Conservation (phyloP, 2,329 filamentous ascomycete genomes). For the Aspergillus terreus region DNA sequence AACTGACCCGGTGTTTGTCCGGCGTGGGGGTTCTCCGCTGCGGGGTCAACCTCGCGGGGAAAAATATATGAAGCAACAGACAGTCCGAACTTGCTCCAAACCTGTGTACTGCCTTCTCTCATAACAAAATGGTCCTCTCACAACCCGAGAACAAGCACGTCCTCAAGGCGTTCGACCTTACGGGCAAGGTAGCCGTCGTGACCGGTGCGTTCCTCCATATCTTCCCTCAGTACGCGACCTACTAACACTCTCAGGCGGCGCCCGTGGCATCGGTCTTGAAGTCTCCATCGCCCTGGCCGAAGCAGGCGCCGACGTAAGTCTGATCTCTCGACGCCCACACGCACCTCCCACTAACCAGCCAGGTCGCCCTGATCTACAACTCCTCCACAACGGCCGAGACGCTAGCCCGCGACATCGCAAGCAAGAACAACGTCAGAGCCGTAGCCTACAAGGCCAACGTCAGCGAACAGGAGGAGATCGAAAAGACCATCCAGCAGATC, state of each 20-base stretch:
- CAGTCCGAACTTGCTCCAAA: too few species aligned
- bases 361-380: slow-evolving; percentile 34
- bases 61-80: too few species aligned
- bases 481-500: slow-evolving; percentile 30
- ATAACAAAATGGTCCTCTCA: slow-evolving; percentile 18
- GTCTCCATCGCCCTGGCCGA: slow-evolving; percentile 39
- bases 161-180: slow-evolving; percentile 25
- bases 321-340: not conserved
- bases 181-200: slow-evolving; percentile 25
- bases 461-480: slow-evolving; percentile 26
- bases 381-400: slow-evolving; percentile 21
- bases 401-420: slow-evolving; percentile 24
- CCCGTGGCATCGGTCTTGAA: slow-evolving; percentile 36
- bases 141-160: slow-evolving; percentile 24
- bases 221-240: not conserved
- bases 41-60: not conserved
- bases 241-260: slow-evolving; percentile 21
- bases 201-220: slow-evolving; percentile 15
- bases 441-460: slow-evolving; percentile 37
- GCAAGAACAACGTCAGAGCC: slow-evolving; percentile 22
- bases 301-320: slow-evolving; percentile 36
- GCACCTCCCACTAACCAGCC: not conserved
- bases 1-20: not conserved
- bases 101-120: too few species aligned
- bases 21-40: slow-evolving; percentile 1